These are phyloP conservation scores for Camptophora hylomeconis DNA, from an alignment of 2,329 filamentous ascomycete genomes.

Conservation along the genomic window DNA sequence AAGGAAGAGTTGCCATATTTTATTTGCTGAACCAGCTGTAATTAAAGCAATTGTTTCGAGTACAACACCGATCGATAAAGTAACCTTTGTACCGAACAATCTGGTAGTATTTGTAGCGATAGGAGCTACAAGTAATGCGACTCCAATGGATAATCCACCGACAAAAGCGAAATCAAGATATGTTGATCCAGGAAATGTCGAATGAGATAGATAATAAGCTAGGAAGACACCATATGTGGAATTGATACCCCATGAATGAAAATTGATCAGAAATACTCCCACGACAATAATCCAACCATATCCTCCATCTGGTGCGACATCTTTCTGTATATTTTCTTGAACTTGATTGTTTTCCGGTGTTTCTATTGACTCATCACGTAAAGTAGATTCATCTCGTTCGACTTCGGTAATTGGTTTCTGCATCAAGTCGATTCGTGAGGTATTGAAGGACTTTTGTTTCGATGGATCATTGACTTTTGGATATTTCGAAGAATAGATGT, in stretches of 20 bases:
- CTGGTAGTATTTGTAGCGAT: conserved; percentile 14
- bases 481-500: no score
- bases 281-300: conserved; percentile 51
- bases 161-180: conserved; percentile 21
- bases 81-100: conserved; percentile 9
- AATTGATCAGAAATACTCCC: conserved; percentile 46
- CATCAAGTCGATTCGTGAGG: no score
- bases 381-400: no score
- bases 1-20: conserved; percentile 49
- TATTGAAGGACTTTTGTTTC: no score
- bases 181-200: conserved; percentile 17
- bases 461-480: no score
- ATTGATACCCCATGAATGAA: conserved; percentile 65
- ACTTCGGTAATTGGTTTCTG: no score
- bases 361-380: no score
- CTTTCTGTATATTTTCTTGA: no score
- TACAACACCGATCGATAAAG: conserved; percentile 14
- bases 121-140: conserved; percentile 18
- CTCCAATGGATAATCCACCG: conserved; percentile 18
- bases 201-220: conserved; percentile 24
- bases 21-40: conserved; percentile 35
- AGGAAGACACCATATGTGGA: conserved; percentile 41
- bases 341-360: no score
- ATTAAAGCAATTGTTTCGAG: conserved; percentile 14
- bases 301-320: conserved; percentile 39